A percentile compares a stretch with the other conserved stretches of the same genome.
Conservation (phyloP, 306 rosid genomes). For the Oemleria cerasiformis region DNA sequence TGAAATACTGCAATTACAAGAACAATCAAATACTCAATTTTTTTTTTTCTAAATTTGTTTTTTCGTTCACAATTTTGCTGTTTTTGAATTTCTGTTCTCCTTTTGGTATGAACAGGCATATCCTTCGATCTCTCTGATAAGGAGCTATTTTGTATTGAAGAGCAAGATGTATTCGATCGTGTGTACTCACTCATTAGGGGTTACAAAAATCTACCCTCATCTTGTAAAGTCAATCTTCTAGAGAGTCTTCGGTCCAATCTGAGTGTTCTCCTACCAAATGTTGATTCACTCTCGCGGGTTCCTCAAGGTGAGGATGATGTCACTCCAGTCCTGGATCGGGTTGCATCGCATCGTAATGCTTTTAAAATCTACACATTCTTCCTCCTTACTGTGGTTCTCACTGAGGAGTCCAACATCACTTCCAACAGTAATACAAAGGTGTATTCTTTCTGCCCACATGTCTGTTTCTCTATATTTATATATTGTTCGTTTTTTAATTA, state of each 20-base stretch:
- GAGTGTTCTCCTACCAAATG: conserved; percentile 87
- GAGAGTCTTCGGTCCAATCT: conserved; percentile 87
- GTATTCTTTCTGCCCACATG: neutral
- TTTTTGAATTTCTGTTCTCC: neutral
- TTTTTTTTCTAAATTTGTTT: neutral
- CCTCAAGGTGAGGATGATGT: conserved; percentile 49
- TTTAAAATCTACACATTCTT: conserved; percentile 80
- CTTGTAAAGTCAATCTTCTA: conserved; percentile 65
- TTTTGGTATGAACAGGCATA: conserved; percentile 41
- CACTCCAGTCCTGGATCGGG: conserved; percentile 43
- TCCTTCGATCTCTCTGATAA: conserved; percentile 89
- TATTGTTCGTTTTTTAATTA: too few species aligned
- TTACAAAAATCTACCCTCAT: conserved; percentile 45
- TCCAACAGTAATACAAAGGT: conserved; percentile 52
- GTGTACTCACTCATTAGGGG: conserved; percentile 63
- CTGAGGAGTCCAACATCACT: conserved; percentile 46
- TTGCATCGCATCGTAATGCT: conserved; percentile 76
- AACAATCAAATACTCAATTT: neutral
- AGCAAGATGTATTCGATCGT: conserved; percentile 80
- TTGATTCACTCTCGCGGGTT: conserved; percentile 67
- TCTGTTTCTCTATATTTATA: neutral
- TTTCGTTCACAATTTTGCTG: neutral
- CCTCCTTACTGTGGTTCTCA: conserved; percentile 51
- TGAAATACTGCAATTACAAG: neutral
- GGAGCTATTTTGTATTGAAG: conserved; percentile 73